Evolutionary conservation across 257 asterid genomes (phyloP).

Genomic region (Gardenia jasminoides): DNA sequence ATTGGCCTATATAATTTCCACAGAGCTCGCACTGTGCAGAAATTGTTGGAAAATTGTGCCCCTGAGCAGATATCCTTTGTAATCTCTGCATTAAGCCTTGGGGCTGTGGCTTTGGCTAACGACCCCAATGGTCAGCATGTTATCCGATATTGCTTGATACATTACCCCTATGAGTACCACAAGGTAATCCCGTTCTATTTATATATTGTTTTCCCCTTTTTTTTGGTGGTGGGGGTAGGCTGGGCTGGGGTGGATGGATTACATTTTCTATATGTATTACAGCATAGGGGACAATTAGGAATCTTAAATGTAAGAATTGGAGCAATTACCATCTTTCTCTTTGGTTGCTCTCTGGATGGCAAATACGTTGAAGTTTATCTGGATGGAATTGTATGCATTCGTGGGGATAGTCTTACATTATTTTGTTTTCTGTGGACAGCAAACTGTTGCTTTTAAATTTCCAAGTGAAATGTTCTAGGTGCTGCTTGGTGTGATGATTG

Average conservation of each 20-base stretch:
- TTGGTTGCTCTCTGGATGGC: neutral
- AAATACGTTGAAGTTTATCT: neutral
- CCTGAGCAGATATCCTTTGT: slow-evolving; percentile 53
- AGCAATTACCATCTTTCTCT: neutral
- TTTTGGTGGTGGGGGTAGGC: too few relatives aligned
- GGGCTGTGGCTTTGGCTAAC: slow-evolving; percentile 47
- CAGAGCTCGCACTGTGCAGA: slow-evolving; percentile 58
- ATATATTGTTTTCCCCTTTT: neutral
- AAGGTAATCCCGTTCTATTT: slow-evolving; percentile 35
- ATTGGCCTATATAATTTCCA: slow-evolving; percentile 1
- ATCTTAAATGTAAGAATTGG: neutral
- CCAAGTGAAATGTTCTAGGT: neutral
- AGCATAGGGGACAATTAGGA: neutral
- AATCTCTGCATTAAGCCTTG: slow-evolving; percentile 37
- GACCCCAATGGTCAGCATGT: slow-evolving; percentile 75
- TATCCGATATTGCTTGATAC: slow-evolving; percentile 43
- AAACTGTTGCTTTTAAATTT: neutral
- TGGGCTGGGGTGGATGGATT: too few relatives aligned
- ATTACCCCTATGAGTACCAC: slow-evolving; percentile 52
- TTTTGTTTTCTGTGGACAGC: neutral
- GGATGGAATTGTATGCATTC: neutral
- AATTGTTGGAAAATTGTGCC: slow-evolving; percentile 48
- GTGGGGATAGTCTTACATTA: neutral
- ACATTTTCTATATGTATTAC: neutral
- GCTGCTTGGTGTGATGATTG: neutral